Base-by-base conservation (phyloP, 139 green algal species). In the Medakamo hakoo region DNA sequence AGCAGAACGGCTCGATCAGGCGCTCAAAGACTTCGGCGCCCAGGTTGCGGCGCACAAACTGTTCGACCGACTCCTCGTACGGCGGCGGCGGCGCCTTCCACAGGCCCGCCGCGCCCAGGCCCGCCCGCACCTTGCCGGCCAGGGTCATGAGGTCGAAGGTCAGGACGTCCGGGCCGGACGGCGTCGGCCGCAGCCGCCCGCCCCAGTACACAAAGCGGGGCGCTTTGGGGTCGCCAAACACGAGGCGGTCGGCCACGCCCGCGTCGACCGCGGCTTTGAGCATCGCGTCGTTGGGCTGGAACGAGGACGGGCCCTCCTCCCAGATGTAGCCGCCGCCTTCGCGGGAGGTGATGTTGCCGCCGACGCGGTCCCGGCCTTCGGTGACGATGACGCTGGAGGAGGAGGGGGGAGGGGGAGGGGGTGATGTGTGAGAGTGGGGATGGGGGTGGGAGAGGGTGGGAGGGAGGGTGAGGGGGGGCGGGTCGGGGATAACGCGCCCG, bases 1-100 rank as follows among this genome's bases (percentile, higher is more conserved):
- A 94, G 87, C 93, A 98, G 80, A 97, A 98, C 59, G 93, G 92
- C 78, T 99, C 93, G 48, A 99, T 97, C 21, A 97, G 80, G 49
- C 90, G 77, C 67, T 92, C 78, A 73, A 95, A 98, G 63, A 94
- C 90, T 82, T 99, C 92, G 2, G 76, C 80, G 22, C 93, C 93
- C 58, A 99, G 80, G 76, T 98, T 98, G 69, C 93, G 77, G 25
- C 77, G 73, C 59, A 98, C 87, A 76, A 95, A 99, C 72, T 95
- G 76, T 83, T 98, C 88, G 60, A 99, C 91, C 14, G 65, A 84
- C 82, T 99, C 93, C 77, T 99, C 93, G 30, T 80, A 62, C 3
- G 65, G 79, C 86, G 83, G 83, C 70, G 81, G 70, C n/a, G 80
- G 68, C 0, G 61, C 58, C 58, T 81, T 80, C 55, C 97, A 67